Base-by-base conservation (phyloP, 306 rosid genomes). In the Vachellia pachyceras region DNA sequence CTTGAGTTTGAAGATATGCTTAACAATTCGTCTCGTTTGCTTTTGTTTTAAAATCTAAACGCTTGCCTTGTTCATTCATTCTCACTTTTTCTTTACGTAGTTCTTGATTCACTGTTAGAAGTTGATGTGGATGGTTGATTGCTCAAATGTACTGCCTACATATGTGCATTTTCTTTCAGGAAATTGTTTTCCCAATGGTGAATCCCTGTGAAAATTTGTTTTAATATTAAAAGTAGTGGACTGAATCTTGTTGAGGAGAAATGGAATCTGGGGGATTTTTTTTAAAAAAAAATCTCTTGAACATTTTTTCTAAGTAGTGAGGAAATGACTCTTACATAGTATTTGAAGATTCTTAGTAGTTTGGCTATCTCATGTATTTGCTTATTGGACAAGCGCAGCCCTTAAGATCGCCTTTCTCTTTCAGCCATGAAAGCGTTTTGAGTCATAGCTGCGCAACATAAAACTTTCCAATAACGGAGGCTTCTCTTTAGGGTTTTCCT, bases 361-460 rank as follows among this genome's bases (percentile, higher is more conserved):
- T 8, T 55, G 61, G 8, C 23, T 4, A 7, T 47, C 0, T 22
- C 18, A 37, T n/a, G 11, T 0, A 60, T 33, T 25, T 69, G 73
- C 55, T 60, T 25, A n/a, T 25, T 69, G 20, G 13, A 37, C 61
- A 81, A 83, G 98, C 94, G 89, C 84, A 35, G 94, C 98, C 95
- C 98, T 90, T 92, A 90, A 92, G 98, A 89, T 94, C 92, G 98
- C 97, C 97, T 94, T 92, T 92, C 93, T 57, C 11, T 8, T 15
- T 15, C 6, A 71, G 11, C 76, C 44, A 84, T 90, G 98, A 87
- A 92, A 94, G 96, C 94, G 91, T 89, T 75, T 94, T 79, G 97
- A 94, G 98, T 89, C 98, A 94, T 90, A 82, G 91, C 89, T 60
- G 89, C 93, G 93, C 93, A 11, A 92, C 44, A 89, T 72, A 74